Evolutionary conservation across 78 protist genomes (phyloP).

Genomic region (Bigelowiella natans): DNA sequence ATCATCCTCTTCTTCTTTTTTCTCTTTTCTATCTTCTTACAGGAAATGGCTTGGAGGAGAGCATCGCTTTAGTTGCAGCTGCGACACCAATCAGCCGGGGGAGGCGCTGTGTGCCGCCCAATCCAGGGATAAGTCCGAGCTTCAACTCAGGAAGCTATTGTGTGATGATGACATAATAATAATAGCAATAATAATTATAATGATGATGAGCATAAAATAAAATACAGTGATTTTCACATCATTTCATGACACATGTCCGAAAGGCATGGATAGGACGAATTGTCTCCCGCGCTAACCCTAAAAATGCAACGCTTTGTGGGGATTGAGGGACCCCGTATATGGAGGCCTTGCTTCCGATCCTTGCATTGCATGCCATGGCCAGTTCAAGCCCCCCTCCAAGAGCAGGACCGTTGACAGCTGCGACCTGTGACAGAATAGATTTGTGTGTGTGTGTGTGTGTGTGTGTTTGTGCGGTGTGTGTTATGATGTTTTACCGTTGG

Average conservation of each 20-base stretch:
- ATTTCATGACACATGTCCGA: too few species aligned
- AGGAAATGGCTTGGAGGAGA: background rate
- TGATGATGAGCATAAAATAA: too few species aligned
- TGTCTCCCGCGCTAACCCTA: too few species aligned
- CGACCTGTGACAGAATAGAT: conserved; percentile 5
- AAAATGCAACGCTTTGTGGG: too few species aligned
- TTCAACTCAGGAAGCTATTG: conserved; percentile 42
- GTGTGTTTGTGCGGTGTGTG: too few species aligned
- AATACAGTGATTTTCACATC: too few species aligned
- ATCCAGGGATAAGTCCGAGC: conserved; percentile 48
- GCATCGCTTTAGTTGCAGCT: conserved; percentile 3
- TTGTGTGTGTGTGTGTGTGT: background rate
- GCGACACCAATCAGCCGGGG: conserved; percentile 40
- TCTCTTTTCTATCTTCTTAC: too few species aligned
- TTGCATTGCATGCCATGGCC: conserved; percentile 31
- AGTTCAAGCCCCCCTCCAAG: conserved; percentile 50
- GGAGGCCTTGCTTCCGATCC: conserved; percentile 4
- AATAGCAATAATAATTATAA: too few species aligned
- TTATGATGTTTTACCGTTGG: conserved; percentile 9
- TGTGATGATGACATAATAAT: too few species aligned
- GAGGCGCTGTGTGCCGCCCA: conserved; percentile 49
- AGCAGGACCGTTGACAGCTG: conserved; percentile 42
- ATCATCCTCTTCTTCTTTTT: too few species aligned
- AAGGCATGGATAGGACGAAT: too few species aligned
- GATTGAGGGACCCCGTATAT: background rate